These are phyloP conservation scores for Begonia fuchsioides DNA, from an alignment of 306 rosid genomes.

Conservation along the genomic window DNA sequence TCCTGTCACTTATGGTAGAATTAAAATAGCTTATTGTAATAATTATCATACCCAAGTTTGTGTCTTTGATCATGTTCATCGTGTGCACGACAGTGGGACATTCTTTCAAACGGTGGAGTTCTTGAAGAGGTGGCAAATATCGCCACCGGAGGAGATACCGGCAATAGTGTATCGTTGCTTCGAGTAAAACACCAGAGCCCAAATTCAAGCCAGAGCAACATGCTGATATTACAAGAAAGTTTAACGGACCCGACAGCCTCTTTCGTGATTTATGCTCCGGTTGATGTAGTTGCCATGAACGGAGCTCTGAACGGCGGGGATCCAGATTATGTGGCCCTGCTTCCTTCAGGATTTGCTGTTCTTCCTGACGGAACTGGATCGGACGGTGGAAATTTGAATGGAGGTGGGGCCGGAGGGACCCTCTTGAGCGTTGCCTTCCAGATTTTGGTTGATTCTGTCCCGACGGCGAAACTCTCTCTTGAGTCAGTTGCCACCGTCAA, in stretches of 20 bases:
- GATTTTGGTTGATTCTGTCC: too few relatives aligned
- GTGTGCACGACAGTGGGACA: slow-evolving; percentile 99
- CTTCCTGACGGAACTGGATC: slow-evolving; percentile 55
- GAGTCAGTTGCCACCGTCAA: too few relatives aligned
- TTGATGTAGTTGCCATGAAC: slow-evolving; percentile 38
- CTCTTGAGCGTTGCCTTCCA: too few relatives aligned
- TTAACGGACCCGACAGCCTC: slow-evolving; percentile 61
- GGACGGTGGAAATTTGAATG: slow-evolving; percentile 59
- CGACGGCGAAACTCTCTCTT: too few relatives aligned
- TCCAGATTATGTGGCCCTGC: slow-evolving; percentile 92
- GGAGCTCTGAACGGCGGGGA: slow-evolving; percentile 87
- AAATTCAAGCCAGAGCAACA: slow-evolving; percentile 96
- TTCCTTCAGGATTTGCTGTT: slow-evolving; percentile 96
- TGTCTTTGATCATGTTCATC: too few relatives aligned
- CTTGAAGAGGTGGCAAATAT: slow-evolving; percentile 99
- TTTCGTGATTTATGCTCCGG: slow-evolving; percentile 59
- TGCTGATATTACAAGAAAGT: slow-evolving; percentile 87
- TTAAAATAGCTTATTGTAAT: too few relatives aligned
- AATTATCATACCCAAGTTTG: too few relatives aligned
- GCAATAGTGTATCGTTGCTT: slow-evolving; percentile 82
- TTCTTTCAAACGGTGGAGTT: slow-evolving; percentile 84
- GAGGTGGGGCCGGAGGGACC: too few relatives aligned
- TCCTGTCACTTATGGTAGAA: too few relatives aligned
- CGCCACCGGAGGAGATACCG: slow-evolving; percentile 76
- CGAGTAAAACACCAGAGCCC: slow-evolving; percentile 84